These are phyloP conservation scores for Aspergillus japonicus DNA, from an alignment of 2,329 filamentous ascomycete genomes.

Conservation along the genomic window DNA sequence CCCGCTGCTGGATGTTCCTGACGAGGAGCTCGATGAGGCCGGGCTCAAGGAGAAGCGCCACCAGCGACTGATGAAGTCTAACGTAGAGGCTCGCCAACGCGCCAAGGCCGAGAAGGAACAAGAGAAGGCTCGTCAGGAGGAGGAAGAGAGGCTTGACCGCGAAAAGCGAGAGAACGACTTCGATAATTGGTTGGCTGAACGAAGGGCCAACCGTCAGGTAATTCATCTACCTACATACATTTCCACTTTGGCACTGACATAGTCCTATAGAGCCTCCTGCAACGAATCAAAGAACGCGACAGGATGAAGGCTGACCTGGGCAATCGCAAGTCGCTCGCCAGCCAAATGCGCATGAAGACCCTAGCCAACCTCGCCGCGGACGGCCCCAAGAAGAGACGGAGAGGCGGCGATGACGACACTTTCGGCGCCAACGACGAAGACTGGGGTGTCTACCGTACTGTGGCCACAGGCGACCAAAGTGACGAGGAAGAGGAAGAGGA, in stretches of 20 bases:
- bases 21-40: conserved; percentile 90
- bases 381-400: conserved; percentile 76
- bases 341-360: conserved; percentile 96
- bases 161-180: conserved; percentile 81
- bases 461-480: conserved; percentile 74
- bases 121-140: conserved; percentile 78
- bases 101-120: conserved; percentile 95
- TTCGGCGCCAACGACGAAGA: conserved; percentile 97
- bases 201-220: conserved; percentile 66
- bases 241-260: conserved; percentile 14
- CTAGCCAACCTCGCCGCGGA: conserved; percentile 95
- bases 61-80: conserved; percentile 89
- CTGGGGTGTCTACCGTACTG: conserved; percentile 94
- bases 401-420: conserved; percentile 89
- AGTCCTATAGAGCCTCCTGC: conserved; percentile 60
- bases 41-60: conserved; percentile 88
- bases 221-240: conserved; percentile 4
- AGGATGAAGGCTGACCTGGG: conserved; percentile 90
- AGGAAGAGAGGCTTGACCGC: conserved; percentile 79
- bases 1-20: conserved; percentile 81
- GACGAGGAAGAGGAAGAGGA: conserved; percentile 94
- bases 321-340: conserved; percentile 93
- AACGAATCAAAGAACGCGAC: conserved; percentile 90
- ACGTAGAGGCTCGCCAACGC: conserved; percentile 87
- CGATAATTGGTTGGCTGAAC: conserved; percentile 82